A percentile compares a stretch with the other conserved stretches of the same genome.
These are phyloP conservation scores for Escallonia rubra DNA, from an alignment of 129 eudicot genomes.

Conservation along the genomic window DNA sequence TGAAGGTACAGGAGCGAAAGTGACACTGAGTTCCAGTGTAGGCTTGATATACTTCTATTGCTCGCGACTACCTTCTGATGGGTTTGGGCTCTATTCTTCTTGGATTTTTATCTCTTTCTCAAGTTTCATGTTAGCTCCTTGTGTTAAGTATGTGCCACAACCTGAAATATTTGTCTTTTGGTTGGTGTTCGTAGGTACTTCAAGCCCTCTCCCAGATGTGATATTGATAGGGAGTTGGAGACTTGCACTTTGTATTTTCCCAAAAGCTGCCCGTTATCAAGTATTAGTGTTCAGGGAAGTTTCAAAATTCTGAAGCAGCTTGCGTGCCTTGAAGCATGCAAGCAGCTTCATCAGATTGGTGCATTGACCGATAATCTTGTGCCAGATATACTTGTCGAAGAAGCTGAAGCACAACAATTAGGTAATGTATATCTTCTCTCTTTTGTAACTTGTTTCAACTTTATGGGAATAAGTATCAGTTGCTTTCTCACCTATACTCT, in stretches of 20 bases:
- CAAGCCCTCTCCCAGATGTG: constrained; percentile 71
- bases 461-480: neutral
- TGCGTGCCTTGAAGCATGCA: constrained; percentile 89
- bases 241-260: constrained; percentile 64
- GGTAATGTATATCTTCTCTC: constrained; percentile 36
- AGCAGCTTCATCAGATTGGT: constrained; percentile 57
- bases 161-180: too few relatives aligned
- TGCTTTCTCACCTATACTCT: neutral
- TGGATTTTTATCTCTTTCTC: neutral
- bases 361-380: constrained; percentile 80
- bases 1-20: constrained; percentile 67
- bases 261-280: constrained; percentile 57
- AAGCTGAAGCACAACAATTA: constrained; percentile 27
- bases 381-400: constrained; percentile 68
- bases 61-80: constrained; percentile 84
- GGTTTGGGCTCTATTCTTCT: constrained; percentile 38
- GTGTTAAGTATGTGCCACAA: too few relatives aligned
- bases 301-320: constrained; percentile 54
- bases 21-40: constrained; percentile 66
- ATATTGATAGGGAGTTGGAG: constrained; percentile 32
- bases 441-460: neutral
- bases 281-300: constrained; percentile 36
- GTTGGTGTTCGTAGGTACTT: constrained; percentile 43
- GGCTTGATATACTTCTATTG: constrained; percentile 64
- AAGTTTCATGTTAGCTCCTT: neutral